Base-by-base conservation (phyloP, 495 filamentous ascomycete species). In the Penicillium odoratum region DNA sequence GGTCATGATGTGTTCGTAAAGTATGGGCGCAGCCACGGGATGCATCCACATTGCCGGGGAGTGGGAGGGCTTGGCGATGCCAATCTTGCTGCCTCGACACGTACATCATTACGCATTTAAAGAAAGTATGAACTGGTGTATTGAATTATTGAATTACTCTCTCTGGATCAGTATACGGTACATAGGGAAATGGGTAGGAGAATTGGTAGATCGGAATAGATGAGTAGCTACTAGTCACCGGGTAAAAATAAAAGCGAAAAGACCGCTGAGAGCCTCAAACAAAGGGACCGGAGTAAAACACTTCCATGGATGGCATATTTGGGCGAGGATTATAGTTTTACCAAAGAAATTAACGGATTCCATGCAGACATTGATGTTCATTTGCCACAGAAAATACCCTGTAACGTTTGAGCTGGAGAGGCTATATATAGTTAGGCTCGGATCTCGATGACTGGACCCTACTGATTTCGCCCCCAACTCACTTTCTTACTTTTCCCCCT, bases 11-110 rank as follows among this genome's bases (percentile, higher is more conserved):
- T 16, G 2, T 42, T 43, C 21, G 21, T 21, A 21, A 21, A 21
- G 21, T 21, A 21, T 21, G 21, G 21, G 21, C 21, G 21, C 21
- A 47, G 45, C 25, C 11, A 47, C 21, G 16, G 18, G 33, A 52
- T 25, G 50, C 33, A 40, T 31, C 36, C 31, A 43, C 50, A 5
- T 38, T 40, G 15, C n/a, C 38, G 33, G 25, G 18, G 51, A 10
- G 51, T 26, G 26, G 36, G 21, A 42, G 51, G 46, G 30, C 55
- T 59, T 57, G 55, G 56, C 53, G 51, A 21, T 42, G 51, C 34
- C 9, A 53, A 53, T 53, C 21, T 42, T 53, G 51, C 42, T 40
- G 54, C 51, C 47, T 59, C 51, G 55, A 47, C 55, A 57, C 55
- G 38, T 44, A 38, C 51, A 53, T 55, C 46, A 48, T 48, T 28